Evolutionary conservation across 306 rosid species (phyloP), one percentile per base, ranked within the genome.

Genomic region (Rosa chinensis): DNA sequence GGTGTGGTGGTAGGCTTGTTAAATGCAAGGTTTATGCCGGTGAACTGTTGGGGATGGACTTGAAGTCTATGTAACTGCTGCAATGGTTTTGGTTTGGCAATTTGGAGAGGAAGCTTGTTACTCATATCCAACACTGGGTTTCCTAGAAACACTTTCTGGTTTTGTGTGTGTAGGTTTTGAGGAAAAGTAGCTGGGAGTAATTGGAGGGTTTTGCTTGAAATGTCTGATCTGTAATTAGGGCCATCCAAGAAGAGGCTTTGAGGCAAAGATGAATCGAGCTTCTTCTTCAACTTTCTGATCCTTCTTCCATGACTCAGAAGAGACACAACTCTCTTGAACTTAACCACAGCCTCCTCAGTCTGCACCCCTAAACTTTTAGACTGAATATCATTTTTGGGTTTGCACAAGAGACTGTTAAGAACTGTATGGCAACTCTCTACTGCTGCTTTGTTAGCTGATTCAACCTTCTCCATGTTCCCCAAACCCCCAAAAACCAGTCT

Each of bases 291-390:
- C 84, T 88, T 90, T 79, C 91, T 91, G n/a, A 90, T 86, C 81
- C 97, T 91, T 55, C 97, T 91, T 55, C 97, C 96, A 87, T 89
- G 97, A 80, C 91, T 78, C 17, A 96, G 89, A 87, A 96, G 84
- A 76, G 97, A 86, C 74, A 89, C 89, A 75, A 93, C 97, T 86
- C 92, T 91, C 88, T 89, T 91, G 88, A 96, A 91, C 87, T 86
- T 89, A 25, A 73, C 78, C 72, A 96, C 93, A 77, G 98, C 88
- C 78, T 90, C 98, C 44, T 89, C 91, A 70, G 96, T 91, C 78
- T 93, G 93, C 79, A 82, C 82, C 84, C 67, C 63, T 81, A 94
- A 81, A 73, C 74, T 89, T 83, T 79, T 81, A 66, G 78, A 74
- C 69, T 88, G 90, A 86, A 77, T 78, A 78, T 86, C 88, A 83